Evolutionary conservation across 495 filamentous ascomycete species (phyloP).

Genomic region (Penicillium dipodomyicola): DNA sequence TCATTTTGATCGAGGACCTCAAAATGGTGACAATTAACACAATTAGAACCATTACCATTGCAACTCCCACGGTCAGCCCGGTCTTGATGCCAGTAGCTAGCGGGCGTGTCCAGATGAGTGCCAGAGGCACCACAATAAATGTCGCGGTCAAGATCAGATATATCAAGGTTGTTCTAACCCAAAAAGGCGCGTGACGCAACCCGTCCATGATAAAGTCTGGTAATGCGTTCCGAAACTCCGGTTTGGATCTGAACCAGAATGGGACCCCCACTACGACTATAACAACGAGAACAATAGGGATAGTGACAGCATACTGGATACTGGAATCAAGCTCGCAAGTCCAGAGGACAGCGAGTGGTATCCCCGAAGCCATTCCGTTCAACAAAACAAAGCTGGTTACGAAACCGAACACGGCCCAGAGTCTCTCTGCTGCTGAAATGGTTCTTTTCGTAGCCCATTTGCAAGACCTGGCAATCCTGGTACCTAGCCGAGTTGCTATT

Average conservation of each 20-base stretch:
- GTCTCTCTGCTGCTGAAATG: not conserved
- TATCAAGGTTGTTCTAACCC: not conserved
- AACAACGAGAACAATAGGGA: slow-evolving; percentile 3
- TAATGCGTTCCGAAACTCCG: not conserved
- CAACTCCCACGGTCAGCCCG: slow-evolving; percentile 6
- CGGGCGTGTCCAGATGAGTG: slow-evolving; percentile 7
- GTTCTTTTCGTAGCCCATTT: not conserved
- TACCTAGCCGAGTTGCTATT: not conserved
- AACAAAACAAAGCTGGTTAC: slow-evolving; percentile 7
- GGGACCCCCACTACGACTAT: not conserved
- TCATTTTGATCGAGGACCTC: too few species aligned
- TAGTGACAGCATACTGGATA: not conserved
- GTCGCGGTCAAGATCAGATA: not conserved
- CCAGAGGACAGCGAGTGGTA: slow-evolving; percentile 2
- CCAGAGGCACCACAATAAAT: slow-evolving; percentile 1
- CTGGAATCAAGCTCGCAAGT: not conserved
- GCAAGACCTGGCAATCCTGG: not conserved
- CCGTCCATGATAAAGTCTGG: not conserved
- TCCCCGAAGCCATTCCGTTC: not conserved
- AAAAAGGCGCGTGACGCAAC: not conserved
- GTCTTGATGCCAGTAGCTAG: slow-evolving; percentile 12
- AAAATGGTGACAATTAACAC: not conserved
- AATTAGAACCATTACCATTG: not conserved
- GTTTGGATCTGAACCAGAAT: slow-evolving; percentile 4
- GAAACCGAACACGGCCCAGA: slow-evolving; percentile 1